Percentiles rank a stretch among this genome's conserved stretches.
Evolutionary conservation across 768 basidiomycete species (phyloP).

Genomic region (Russula vinacea): DNA sequence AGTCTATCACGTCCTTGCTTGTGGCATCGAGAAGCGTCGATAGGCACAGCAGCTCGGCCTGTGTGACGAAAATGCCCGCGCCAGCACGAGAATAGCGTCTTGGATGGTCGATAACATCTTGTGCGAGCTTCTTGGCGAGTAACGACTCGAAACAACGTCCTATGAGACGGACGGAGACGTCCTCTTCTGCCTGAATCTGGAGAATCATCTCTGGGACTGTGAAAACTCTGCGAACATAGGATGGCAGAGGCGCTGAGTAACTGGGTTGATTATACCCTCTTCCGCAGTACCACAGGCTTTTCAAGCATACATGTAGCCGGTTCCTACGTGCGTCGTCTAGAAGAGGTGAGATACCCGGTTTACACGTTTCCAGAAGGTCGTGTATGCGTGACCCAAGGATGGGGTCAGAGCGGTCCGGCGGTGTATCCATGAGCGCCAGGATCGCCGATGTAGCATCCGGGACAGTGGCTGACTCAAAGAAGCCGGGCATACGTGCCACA

Average conservation of each 20-base stretch:
- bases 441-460: neutral
- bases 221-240: constrained; percentile 9
- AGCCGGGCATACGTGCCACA: constrained; percentile 10
- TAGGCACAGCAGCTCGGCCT: neutral
- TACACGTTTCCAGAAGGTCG: constrained; percentile 4
- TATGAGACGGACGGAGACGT: constrained; percentile 1
- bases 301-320: constrained; percentile 1
- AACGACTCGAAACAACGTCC: neutral
- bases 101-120: constrained; percentile 1
- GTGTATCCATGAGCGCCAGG: neutral
- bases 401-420: neutral
- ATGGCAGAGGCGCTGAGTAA: neutral
- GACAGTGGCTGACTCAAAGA: neutral
- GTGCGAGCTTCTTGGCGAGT: neutral
- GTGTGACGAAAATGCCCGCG: neutral
- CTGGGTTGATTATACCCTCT: neutral
- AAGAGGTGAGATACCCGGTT: neutral
- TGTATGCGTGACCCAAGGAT: neutral
- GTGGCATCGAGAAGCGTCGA: constrained; percentile 3
- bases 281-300: constrained; percentile 10
- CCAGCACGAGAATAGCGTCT: neutral
- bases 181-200: constrained; percentile 1
- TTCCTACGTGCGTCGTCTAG: neutral
- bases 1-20: neutral
- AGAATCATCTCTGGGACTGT: constrained; percentile 2